Evolutionary conservation across 2,329 filamentous ascomycete species (phyloP).

Genomic region (Curvularia sp.): DNA sequence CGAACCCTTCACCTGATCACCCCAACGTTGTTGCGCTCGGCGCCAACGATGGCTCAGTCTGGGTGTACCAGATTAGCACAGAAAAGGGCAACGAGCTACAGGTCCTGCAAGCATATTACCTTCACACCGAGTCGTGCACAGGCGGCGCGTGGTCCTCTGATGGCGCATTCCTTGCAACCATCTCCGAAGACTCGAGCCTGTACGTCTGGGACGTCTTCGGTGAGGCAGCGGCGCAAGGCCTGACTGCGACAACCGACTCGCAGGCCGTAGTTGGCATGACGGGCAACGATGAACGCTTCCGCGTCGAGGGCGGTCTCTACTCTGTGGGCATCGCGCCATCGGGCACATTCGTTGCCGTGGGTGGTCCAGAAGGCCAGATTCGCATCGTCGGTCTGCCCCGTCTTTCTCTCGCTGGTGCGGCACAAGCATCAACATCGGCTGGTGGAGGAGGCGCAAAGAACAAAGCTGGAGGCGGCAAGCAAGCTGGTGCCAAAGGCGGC

Average conservation of each 20-base stretch:
- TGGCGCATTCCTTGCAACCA: conserved; percentile 83
- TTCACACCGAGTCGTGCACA: conserved; percentile 85
- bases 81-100: conserved; percentile 68
- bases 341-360: conserved; percentile 80
- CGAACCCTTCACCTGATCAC: conserved; percentile 74
- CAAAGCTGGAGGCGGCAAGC: conserved; percentile 58
- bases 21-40: conserved; percentile 87
- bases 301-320: conserved; percentile 89
- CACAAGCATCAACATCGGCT: conserved; percentile 47
- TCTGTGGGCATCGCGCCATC: conserved; percentile 83
- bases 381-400: conserved; percentile 85
- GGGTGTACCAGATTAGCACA: conserved; percentile 88
- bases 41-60: conserved; percentile 88
- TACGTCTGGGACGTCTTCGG: conserved; percentile 95
- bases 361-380: conserved; percentile 86
- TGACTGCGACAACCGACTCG: conserved; percentile 62
- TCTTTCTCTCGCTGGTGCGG: conserved; percentile 47
- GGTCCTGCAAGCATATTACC: conserved; percentile 90
- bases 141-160: conserved; percentile 91
- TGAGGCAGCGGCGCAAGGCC: conserved; percentile 70
- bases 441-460: conserved; percentile 57
- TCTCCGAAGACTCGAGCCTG: conserved; percentile 85
- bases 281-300: conserved; percentile 84
- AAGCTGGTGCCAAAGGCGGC: conserved; percentile 52
- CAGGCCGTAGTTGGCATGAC: conserved; percentile 79